A percentile compares a stretch with the other conserved stretches of the same genome.
Evolutionary conservation across 2,329 filamentous ascomycete species (phyloP).

Genomic region (Colletotrichum euphorbiae): DNA sequence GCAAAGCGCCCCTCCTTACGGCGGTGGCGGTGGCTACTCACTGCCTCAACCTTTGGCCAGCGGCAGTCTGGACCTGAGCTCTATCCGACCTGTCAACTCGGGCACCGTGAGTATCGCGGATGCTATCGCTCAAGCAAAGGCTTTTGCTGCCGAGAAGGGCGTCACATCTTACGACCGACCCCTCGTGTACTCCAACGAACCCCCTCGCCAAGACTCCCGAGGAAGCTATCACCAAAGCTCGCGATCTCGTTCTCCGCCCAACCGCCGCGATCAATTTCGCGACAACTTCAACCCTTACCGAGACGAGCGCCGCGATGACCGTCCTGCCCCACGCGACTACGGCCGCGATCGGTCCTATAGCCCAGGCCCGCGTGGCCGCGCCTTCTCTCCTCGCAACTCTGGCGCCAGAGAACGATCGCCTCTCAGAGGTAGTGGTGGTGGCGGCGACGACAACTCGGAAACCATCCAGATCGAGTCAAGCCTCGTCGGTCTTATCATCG

Average conservation of each 20-base stretch:
- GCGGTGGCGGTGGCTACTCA: constrained; percentile 52
- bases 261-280: constrained; percentile 75
- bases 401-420: constrained; percentile 71
- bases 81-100: constrained; percentile 81
- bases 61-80: constrained; percentile 83
- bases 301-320: constrained; percentile 80
- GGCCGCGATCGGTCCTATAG: constrained; percentile 81
- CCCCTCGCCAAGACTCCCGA: constrained; percentile 49
- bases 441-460: constrained; percentile 77
- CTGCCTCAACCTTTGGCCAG: constrained; percentile 77
- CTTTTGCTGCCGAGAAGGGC: constrained; percentile 83
- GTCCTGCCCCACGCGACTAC: constrained; percentile 66
- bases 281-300: constrained; percentile 86
- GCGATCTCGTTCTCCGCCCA: constrained; percentile 78
- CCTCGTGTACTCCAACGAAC: constrained; percentile 56
- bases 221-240: constrained; percentile 70
- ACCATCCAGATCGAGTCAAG: constrained; percentile 88
- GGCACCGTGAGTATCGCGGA: constrained; percentile 87
- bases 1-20: constrained; percentile 51
- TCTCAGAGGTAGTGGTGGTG: constrained; percentile 52
- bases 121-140: constrained; percentile 85
- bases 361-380: constrained; percentile 66
- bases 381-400: constrained; percentile 70
- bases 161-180: constrained; percentile 72
- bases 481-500: constrained; percentile 90